phyloP scores from a whole-genome alignment of 176 grass and related monocot species.

The Hordeum marinum region DNA sequence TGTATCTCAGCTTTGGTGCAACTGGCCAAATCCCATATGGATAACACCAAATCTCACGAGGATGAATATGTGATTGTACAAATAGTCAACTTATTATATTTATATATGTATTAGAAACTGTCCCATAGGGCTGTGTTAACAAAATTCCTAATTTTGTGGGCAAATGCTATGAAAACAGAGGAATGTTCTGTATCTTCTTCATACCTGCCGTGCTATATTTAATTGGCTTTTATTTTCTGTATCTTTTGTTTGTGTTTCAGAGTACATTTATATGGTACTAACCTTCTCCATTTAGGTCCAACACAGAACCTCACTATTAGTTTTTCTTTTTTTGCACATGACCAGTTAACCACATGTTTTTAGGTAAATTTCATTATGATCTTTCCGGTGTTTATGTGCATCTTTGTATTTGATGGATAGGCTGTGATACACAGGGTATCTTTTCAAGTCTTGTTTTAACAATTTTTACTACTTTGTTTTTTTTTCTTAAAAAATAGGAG shows the following conservation, averaged over 20 bases:
- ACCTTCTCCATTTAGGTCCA: background rate
- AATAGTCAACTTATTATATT: background rate
- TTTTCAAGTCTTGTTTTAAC: no score
- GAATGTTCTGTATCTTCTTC: background rate
- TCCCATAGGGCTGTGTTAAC: background rate
- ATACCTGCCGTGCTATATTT: background rate
- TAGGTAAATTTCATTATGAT: background rate
- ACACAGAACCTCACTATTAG: background rate
- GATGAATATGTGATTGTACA: background rate
- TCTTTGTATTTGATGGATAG: no score
- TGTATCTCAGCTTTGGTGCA: background rate
- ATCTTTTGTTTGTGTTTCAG: background rate
- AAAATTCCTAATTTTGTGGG: background rate
- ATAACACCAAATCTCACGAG: background rate
- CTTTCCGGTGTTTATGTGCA: no score
- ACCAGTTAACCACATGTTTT: background rate
- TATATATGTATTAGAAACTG: background rate
- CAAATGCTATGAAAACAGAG: background rate
- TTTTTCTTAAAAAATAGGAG: no score
- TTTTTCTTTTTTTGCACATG: background rate
- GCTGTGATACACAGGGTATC: no score
- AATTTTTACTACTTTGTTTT: no score
- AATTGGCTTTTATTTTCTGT: background rate
- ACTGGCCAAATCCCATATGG: background rate
- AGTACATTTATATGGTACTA: background rate